Percentiles rank a stretch among this genome's conserved stretches.
Evolutionary conservation across 148 eudicot species (phyloP).

Genomic region (Pharnaceum exiguum): DNA sequence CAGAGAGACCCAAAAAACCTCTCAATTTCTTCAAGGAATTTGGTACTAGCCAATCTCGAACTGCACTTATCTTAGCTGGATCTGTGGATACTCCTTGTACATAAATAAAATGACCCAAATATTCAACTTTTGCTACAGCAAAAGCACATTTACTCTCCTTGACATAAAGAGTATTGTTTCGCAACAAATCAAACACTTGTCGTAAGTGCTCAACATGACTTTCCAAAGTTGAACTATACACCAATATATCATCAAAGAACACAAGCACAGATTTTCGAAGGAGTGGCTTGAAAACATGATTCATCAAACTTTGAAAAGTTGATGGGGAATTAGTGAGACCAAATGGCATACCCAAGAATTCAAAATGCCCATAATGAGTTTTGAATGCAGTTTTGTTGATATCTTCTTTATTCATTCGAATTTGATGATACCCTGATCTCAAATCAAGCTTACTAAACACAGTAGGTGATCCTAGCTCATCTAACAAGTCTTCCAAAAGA

Average conservation of each 20-base stretch:
- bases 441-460: too few species aligned
- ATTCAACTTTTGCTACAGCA: not conserved
- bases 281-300: too few species aligned
- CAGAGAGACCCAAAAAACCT: too few species aligned
- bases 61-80: not conserved
- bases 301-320: too few species aligned
- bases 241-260: too few species aligned
- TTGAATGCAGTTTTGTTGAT: not conserved
- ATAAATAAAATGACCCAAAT: constrained; percentile 1
- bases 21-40: too few species aligned
- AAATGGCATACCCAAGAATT: not conserved
- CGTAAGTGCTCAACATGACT: not conserved
- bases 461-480: not conserved
- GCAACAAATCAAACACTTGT: not conserved
- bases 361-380: too few species aligned
- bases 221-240: not conserved
- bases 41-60: constrained; percentile 9
- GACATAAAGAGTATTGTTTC: not conserved
- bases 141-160: constrained; percentile 18
- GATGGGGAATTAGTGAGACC: not conserved
- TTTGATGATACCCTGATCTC: not conserved
- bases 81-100: not conserved
- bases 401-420: not conserved
- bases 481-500: not conserved
- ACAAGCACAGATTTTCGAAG: too few species aligned